phyloP scores from a whole-genome alignment of 495 filamentous ascomycete genomes.

The Xylaria castorea region DNA sequence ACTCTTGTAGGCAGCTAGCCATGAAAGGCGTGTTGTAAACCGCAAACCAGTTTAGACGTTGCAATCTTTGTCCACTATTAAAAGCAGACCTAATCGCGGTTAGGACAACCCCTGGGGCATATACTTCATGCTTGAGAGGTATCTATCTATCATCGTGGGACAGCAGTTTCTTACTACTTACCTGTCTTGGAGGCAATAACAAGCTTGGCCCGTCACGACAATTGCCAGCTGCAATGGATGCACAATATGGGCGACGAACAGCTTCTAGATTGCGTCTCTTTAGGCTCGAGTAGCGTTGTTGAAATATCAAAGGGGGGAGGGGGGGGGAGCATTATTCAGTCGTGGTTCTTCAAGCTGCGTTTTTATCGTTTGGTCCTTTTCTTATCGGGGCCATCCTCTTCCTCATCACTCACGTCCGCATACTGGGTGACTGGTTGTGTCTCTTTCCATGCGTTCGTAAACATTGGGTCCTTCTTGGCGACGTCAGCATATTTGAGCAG shows the following conservation, averaged over 20 bases:
- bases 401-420: conserved; percentile 90
- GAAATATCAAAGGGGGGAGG: neutral
- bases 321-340: neutral
- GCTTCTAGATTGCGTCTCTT: neutral
- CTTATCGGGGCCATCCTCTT: conserved; percentile 71
- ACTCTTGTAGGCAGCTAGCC: neutral
- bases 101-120: neutral
- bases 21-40: neutral
- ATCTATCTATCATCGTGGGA: neutral
- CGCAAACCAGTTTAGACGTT: neutral
- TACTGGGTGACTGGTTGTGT: conserved; percentile 95
- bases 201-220: neutral
- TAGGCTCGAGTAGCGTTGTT: neutral
- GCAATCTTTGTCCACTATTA: neutral
- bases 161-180: neutral
- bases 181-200: neutral
- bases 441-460: conserved; percentile 89
- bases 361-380: conserved; percentile 65
- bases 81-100: neutral
- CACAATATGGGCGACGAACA: neutral
- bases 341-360: neutral
- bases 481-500: conserved; percentile 94
- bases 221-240: neutral
- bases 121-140: neutral
- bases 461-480: conserved; percentile 90